Percentiles rank a stretch among this genome's conserved stretches.
These are phyloP conservation scores for Podospora pseudopauciseta DNA, from an alignment of 495 filamentous ascomycete species.

Conservation along the genomic window DNA sequence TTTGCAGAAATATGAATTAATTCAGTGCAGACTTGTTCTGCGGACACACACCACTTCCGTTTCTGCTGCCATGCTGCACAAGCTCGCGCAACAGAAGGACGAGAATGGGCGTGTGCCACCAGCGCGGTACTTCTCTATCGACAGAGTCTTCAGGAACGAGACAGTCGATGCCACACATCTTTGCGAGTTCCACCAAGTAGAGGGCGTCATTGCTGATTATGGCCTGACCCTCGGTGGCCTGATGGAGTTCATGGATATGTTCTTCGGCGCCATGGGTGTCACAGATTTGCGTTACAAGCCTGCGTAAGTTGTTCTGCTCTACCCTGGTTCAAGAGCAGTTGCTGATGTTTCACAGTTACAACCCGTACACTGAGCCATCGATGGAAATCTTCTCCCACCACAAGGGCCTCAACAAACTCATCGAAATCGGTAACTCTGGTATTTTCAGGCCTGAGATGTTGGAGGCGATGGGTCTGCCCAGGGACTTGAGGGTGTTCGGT, in stretches of 20 bases:
- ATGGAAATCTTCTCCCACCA: slow-evolving; percentile 80
- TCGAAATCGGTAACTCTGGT: slow-evolving; percentile 96
- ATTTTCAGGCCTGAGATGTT: slow-evolving; percentile 99
- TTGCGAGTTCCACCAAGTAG: slow-evolving; percentile 97
- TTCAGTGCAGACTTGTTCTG: slow-evolving; percentile 61
- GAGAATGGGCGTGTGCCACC: slow-evolving; percentile 54
- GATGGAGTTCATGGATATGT: slow-evolving; percentile 95
- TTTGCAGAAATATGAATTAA: background rate
- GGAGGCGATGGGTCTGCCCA: slow-evolving; percentile 78
- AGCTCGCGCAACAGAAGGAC: slow-evolving; percentile 65
- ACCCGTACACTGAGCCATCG: slow-evolving; percentile 90
- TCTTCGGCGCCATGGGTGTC: slow-evolving; percentile 95
- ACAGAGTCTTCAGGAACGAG: slow-evolving; percentile 85
- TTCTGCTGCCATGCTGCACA: slow-evolving; percentile 82
- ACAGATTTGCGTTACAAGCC: slow-evolving; percentile 80
- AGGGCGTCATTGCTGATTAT: slow-evolving; percentile 97
- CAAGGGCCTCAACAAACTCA: slow-evolving; percentile 81
- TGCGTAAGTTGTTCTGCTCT: slow-evolving; percentile 13
- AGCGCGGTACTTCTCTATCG: slow-evolving; percentile 94
- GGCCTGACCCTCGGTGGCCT: slow-evolving; percentile 84
- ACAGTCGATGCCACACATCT: slow-evolving; percentile 94
- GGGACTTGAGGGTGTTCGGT: slow-evolving; percentile 83
- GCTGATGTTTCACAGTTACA: slow-evolving; percentile 68
- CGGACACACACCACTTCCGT: slow-evolving; percentile 95
- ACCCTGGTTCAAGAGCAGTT: background rate